phyloP scores from a whole-genome alignment of 2,329 filamentous ascomycete genomes.

The Aspergillus novoparasiticus region DNA sequence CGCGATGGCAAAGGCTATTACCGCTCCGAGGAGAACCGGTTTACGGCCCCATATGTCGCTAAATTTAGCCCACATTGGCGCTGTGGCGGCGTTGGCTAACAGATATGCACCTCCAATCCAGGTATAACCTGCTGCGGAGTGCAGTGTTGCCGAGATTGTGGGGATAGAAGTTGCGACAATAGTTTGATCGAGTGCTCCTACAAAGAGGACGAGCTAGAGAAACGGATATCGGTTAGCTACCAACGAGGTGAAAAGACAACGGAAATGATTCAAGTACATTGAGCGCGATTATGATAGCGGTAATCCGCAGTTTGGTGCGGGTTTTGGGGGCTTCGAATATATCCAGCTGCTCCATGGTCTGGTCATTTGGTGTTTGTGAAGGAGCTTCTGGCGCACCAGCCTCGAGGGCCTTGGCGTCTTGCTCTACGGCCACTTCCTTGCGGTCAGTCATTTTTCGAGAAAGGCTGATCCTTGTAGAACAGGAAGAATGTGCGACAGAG shows the following conservation, averaged over 20 bases:
- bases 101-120: constrained; percentile 79
- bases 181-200: constrained; percentile 47
- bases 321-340: neutral
- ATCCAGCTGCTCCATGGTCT: neutral
- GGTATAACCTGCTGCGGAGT: constrained; percentile 70
- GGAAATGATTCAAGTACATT: neutral
- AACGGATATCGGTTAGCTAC: neutral
- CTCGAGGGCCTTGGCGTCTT: neutral
- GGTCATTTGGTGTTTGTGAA: neutral
- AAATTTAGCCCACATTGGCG: constrained; percentile 70
- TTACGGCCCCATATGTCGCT: constrained; percentile 35
- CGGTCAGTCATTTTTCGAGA: neutral
- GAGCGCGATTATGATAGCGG: neutral
- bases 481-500: neutral
- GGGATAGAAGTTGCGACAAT: constrained; percentile 65
- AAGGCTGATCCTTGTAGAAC: neutral
- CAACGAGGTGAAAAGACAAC: fast-evolving
- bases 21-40: constrained; percentile 52
- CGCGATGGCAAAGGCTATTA: constrained; percentile 52
- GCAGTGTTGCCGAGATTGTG: constrained; percentile 62
- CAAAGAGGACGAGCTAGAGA: constrained; percentile 21
- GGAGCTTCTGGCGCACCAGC: neutral
- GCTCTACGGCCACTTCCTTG: neutral
- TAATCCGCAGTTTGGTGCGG: neutral
- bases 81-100: constrained; percentile 68